Conservation (phyloP, 306 rosid species). For the Phaseolus lunatus region DNA sequence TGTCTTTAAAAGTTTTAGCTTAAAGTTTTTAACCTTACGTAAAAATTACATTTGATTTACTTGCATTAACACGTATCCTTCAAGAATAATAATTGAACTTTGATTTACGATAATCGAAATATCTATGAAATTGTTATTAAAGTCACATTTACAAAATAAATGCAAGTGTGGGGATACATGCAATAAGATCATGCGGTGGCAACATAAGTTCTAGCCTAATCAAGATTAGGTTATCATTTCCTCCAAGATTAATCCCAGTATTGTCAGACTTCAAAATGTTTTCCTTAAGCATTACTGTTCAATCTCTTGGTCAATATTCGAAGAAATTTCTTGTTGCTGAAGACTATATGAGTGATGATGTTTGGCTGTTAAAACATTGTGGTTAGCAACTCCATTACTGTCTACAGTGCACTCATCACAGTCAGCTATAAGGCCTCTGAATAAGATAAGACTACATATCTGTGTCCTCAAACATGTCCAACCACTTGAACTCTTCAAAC, state of each 20-base stretch:
- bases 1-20: background rate
- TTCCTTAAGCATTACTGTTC: constrained; percentile 52
- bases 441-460: constrained; percentile 61
- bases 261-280: constrained; percentile 8
- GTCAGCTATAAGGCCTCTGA: constrained; percentile 67
- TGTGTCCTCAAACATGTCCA: constrained; percentile 70
- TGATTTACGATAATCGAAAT: background rate
- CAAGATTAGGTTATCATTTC: background rate
- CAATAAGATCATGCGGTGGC: too few species aligned
- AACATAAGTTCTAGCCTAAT: too few species aligned
- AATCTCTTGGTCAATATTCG: constrained; percentile 55
- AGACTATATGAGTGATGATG: constrained; percentile 55
- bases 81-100: background rate
- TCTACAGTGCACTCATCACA: constrained; percentile 54
- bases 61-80: background rate
- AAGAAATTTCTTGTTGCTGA: constrained; percentile 63
- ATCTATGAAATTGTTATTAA: background rate
- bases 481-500: constrained; percentile 64
- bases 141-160: background rate
- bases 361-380: constrained; percentile 74
- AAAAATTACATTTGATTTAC: background rate
- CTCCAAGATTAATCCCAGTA: background rate
- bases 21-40: too few species aligned
- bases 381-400: constrained; percentile 52
- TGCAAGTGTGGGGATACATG: background rate